Evolutionary conservation across 345 rosid species (phyloP), one percentile per base, ranked within the genome.

Genomic region (Rhizophora mangle): DNA sequence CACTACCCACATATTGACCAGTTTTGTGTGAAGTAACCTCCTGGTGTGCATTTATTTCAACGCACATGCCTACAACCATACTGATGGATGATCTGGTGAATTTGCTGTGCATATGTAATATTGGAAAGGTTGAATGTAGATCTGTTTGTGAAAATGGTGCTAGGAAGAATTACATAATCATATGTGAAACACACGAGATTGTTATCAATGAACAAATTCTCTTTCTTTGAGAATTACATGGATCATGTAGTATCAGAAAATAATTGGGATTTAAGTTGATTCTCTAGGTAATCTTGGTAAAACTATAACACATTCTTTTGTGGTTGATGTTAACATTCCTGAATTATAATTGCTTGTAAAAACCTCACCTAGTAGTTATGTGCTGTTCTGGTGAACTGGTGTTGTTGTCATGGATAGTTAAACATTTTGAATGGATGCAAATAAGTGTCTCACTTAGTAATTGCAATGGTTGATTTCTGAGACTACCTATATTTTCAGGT

Each of bases 401-500:
- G 6, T 20, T 26, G 30, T 51, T 69, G 34, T 31, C 27, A 6
- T 53, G 61, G 62, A 13, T 62, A 29, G 49, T 13, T 43, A 54
- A 27, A 31, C 37, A 18, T 37, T 56, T 67, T n/a, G 2, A 27
- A 37, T 58, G 24, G 31, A 19, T 49, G 52, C 34, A 65, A 58
- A 57, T 55, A 39, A 22, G 53, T 29, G 15, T 27, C 15, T 60
- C 29, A 57, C 29, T 8, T 15, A 30, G 6, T 59, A 4, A 32
- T 55, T 37, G 34, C 26, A 26, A 0, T 64, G 46, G 46, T 32
- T 71, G 72, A 57, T 77, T 54, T 64, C 27, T 63, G 53, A 67
- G 57, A 32, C 46, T 13, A 68, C 69, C 69, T 37, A 62, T 59
- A 62, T 73, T 70, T 72, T 72, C 82, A 95, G 99, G 81, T 96